Evolutionary conservation across 345 rosid species (phyloP), one percentile per base, ranked within the genome.

Genomic region (Lepidium sativum): DNA sequence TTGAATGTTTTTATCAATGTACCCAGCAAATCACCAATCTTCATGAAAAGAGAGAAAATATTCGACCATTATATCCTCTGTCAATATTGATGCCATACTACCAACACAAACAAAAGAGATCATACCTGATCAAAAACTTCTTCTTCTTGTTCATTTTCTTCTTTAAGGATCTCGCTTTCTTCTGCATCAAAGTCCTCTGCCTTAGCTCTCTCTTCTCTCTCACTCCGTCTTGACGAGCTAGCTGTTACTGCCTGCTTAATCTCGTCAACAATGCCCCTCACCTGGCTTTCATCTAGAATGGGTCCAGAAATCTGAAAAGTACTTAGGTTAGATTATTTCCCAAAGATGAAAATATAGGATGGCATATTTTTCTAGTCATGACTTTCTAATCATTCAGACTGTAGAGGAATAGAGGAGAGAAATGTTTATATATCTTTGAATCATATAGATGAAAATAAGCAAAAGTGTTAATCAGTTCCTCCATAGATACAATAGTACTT

Each of bases 11-110:
- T 83, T 52, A 81, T 85, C 62, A 85, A 65, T 18, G 91, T 75
- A 51, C 86, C 91, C 84, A 85, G 73, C 69, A 82, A 79, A 63
- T 85, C 91, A 63, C 91, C 91, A 42, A 85, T 82, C 91, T 85
- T 73, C 45, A 71, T 35, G 6, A 33, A 60, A 43, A 65, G 61
- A 59, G 14, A 68, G 54, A 56, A 11, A 61, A 44, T 20, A 39
- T 12, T 34, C 57, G 56, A 59, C 35, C 21, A 54, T 27, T 37
- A 70, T 52, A 41, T 42, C 61, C 9, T 17, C 43, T 2, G 44
- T 35, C 8, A 17, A 8, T 54, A 10, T 13, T 43, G 16, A 42
- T 16, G 52, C 21, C 38, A 20, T 39, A 40, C 23, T 51, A 40
- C 35, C 32, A 65, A 65, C 42, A 21, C 13, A 43, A 54, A 16